Percentiles rank a stretch among this genome's conserved stretches.
Conservation (phyloP, 2,329 filamentous ascomycete species). For the Trichoderma pleuroti region DNA sequence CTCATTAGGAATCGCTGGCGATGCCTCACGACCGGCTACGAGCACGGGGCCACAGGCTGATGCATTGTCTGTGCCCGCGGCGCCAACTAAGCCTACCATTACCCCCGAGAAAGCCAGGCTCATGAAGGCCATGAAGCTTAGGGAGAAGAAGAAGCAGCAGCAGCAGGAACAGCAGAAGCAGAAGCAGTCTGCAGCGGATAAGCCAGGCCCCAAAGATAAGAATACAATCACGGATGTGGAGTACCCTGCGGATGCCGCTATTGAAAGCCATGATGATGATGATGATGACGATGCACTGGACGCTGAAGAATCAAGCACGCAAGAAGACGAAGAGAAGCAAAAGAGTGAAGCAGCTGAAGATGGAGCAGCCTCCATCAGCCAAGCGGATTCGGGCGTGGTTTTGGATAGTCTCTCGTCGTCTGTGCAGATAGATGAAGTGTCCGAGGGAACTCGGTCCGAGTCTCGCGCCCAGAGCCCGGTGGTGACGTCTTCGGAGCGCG, state of each 20-base stretch:
- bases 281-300: not conserved
- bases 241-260: slow-evolving; percentile 1
- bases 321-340: slow-evolving; percentile 3
- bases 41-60: slow-evolving; percentile 46
- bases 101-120: slow-evolving; percentile 87
- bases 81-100: slow-evolving; percentile 52
- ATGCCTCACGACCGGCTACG: slow-evolving; percentile 37
- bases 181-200: slow-evolving; percentile 10
- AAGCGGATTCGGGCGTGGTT: slow-evolving; percentile 54
- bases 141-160: slow-evolving; percentile 69
- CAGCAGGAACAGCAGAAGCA: not conserved
- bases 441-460: slow-evolving; percentile 49
- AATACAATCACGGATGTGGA: slow-evolving; percentile 21
- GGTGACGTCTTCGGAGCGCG: slow-evolving; percentile 48
- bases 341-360: slow-evolving; percentile 23
- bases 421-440: slow-evolving; percentile 44
- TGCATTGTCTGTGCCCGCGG: slow-evolving; percentile 36
- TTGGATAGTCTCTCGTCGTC: slow-evolving; percentile 45
- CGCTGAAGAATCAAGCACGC: slow-evolving; percentile 14
- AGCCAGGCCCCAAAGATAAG: slow-evolving; percentile 20
- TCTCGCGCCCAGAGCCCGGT: no score
- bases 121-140: slow-evolving; percentile 89
- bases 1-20: slow-evolving; percentile 24
- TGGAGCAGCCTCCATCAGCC: slow-evolving; percentile 38
- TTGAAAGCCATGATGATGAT: slow-evolving; percentile 15